Evolutionary conservation across 345 rosid species (phyloP), one percentile per base, ranked within the genome.

Genomic region (Sonneratia alba): DNA sequence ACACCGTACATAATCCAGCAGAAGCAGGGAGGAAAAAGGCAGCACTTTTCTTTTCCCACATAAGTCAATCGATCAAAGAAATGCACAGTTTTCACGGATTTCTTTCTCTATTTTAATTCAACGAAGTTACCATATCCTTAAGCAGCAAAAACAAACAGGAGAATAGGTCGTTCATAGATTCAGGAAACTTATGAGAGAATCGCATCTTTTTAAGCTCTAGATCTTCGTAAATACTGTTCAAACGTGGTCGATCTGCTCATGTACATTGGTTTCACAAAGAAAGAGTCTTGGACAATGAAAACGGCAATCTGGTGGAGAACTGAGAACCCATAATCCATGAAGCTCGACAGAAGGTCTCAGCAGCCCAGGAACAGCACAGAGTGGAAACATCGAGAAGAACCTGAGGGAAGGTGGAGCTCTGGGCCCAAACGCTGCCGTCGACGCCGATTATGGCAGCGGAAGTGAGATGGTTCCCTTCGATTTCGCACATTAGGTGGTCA

Each of bases 391-490:
- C 32, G 24, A 15, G 72, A 49, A 21, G 22, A 56, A 86, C 90
- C 88, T 83, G 79, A 42, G 97, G 97, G 81, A 89, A 91, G 71
- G 32, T 55, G 72, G 80, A 21, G 82, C 97, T 91, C 86, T 91
- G 92, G 48, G 96, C 96, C 97, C 97, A 91, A 72, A 89, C 88
- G 80, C 78, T 89, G 73, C 97, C 96, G 70, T 89, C 96, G 47
- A 76, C 86, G 70, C 97, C 97, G 72, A 89, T 57, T 81, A 91
- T 87, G 65, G 97, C 96, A 27, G 96, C 88, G 55, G 95, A 79
- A 36, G 88, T 43, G 71, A 91, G 96, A 70, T 74, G 89, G 76
- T 82, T 83, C 13, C 87, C 87, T 5, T 87, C 91, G 67, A 87
- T 85, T 57, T 89, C 91, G 84, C 92, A 87, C 97, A 91, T 91